Evolutionary conservation across 2,329 filamentous ascomycete species (phyloP).

Genomic region (Lasiodiplodia sp.): DNA sequence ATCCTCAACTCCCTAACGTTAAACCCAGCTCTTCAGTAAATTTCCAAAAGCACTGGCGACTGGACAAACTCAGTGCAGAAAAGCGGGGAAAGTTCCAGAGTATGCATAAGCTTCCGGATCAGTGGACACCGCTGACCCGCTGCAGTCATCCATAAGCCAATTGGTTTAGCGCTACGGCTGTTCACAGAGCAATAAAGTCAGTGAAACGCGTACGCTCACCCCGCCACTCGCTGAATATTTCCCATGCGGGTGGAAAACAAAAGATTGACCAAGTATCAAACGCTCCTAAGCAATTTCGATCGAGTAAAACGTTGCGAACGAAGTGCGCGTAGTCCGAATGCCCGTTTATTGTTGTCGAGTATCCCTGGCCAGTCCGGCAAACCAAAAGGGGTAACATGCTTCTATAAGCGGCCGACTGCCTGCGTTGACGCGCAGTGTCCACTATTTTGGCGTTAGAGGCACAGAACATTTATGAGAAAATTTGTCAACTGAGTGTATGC

Average conservation of each 20-base stretch:
- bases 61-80: not conserved
- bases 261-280: too few relatives aligned
- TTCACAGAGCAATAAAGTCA: not conserved
- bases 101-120: conserved; percentile 1
- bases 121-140: not conserved
- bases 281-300: too few relatives aligned
- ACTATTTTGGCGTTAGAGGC: not conserved
- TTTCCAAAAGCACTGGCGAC: not conserved
- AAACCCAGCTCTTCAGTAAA: not conserved
- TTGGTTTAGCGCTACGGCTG: not conserved
- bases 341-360: too few relatives aligned
- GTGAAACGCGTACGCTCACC: not conserved
- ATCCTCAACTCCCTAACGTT: not conserved
- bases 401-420: not conserved
- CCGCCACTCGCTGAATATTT: not conserved
- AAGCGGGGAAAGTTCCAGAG: not conserved
- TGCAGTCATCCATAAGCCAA: not conserved
- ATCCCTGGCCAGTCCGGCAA: too few relatives aligned
- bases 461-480: not conserved
- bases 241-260: not conserved
- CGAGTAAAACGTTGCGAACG: too few relatives aligned
- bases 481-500: conserved; percentile 1
- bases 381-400: not conserved
- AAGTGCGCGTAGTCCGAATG: too few relatives aligned
- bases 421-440: not conserved